Evolutionary conservation across 2,329 filamentous ascomycete species (phyloP).

Genomic region (Phyllosticta ampelicida): DNA sequence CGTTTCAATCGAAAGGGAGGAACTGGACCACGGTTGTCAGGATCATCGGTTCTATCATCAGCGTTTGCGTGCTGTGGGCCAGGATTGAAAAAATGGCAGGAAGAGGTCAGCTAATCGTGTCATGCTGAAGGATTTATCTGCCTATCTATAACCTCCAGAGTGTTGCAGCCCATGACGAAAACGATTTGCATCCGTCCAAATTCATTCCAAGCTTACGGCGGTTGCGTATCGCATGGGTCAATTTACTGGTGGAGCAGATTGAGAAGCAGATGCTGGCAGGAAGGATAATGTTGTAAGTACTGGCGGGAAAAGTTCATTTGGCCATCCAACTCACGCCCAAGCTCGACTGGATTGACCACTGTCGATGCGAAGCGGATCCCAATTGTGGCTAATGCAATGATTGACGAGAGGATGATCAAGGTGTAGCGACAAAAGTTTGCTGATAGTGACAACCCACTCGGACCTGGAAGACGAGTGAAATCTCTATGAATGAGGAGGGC

Average conservation of each 20-base stretch:
- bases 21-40: constrained; percentile 51
- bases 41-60: constrained; percentile 45
- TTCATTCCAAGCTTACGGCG: constrained; percentile 47
- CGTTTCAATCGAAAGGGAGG: constrained; percentile 38
- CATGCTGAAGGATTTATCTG: neutral
- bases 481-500: constrained; percentile 45
- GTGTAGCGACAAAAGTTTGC: constrained; percentile 30
- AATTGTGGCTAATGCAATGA: constrained; percentile 42
- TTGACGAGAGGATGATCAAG: constrained; percentile 38
- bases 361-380: constrained; percentile 44
- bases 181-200: constrained; percentile 57
- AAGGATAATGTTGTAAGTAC: constrained; percentile 39
- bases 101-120: constrained; percentile 14
- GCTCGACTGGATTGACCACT: constrained; percentile 33
- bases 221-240: constrained; percentile 46
- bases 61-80: constrained; percentile 40
- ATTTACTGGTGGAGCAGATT: constrained; percentile 50
- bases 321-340: neutral
- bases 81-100: constrained; percentile 51
- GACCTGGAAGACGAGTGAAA: constrained; percentile 52
- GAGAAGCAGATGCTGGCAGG: constrained; percentile 50
- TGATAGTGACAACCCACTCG: constrained; percentile 46
- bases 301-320: constrained; percentile 21
- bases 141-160: constrained; percentile 52
- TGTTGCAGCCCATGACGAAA: constrained; percentile 58